phyloP scores from a whole-genome alignment of 345 rosid genomes.

The Salix viminalis region DNA sequence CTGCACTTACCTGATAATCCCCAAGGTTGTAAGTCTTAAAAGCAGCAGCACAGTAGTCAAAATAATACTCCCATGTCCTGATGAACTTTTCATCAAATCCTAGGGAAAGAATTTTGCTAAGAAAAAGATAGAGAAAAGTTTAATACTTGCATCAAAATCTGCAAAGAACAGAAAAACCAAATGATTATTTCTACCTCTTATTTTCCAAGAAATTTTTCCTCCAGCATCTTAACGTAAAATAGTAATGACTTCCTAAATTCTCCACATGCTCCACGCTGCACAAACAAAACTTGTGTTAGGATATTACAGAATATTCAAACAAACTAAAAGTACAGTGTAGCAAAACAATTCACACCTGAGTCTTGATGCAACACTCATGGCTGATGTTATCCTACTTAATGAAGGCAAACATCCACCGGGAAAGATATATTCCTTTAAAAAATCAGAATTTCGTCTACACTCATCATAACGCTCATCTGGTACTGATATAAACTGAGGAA shows the following conservation, averaged over 20 bases:
- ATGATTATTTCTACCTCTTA: slow-evolving; percentile 40
- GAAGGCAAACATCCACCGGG: slow-evolving; percentile 92
- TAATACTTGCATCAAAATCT: too few species aligned
- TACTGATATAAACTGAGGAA: slow-evolving; percentile 64
- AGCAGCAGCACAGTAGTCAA: slow-evolving; percentile 82
- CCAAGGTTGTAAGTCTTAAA: slow-evolving; percentile 70
- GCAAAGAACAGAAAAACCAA: neutral
- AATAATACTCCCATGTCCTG: slow-evolving; percentile 90
- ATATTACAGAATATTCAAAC: neutral
- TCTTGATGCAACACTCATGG: slow-evolving; percentile 69
- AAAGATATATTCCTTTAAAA: slow-evolving; percentile 87
- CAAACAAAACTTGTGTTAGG: neutral
- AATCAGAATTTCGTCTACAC: slow-evolving; percentile 74
- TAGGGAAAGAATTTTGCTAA: slow-evolving; percentile 42
- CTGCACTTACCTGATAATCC: slow-evolving; percentile 53
- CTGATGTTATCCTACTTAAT: slow-evolving; percentile 63
- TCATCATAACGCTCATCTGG: slow-evolving; percentile 82
- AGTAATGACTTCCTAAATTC: slow-evolving; percentile 81
- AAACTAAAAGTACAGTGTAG: neutral
- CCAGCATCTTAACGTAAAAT: slow-evolving; percentile 72
- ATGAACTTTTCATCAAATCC: slow-evolving; percentile 78
- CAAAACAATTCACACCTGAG: slow-evolving; percentile 47
- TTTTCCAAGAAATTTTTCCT: slow-evolving; percentile 71
- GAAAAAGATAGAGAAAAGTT: neutral
- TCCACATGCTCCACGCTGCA: slow-evolving; percentile 78